Evolutionary conservation across 108 stramenopile species (phyloP), one percentile per base, ranked within the genome.

Genomic region (Aurantiochytrium sp.): DNA sequence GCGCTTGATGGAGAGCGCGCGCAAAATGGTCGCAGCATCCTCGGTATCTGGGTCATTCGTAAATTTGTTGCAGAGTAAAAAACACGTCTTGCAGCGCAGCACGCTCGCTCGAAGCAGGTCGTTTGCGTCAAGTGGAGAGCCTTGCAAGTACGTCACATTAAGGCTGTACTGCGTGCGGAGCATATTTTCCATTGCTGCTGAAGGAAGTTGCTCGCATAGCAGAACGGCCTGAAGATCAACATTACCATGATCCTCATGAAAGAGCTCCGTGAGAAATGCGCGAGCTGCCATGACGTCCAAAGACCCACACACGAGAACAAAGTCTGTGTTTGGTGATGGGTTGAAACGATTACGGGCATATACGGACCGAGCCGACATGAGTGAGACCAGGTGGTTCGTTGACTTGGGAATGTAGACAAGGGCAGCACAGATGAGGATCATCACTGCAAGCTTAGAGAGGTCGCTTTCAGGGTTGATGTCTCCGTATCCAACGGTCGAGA

Each of bases 401-500:
- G 49, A 53, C 76, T 83, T 83, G 4, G 76, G 76, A 83, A 83
- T 83, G 51, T 83, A 83, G 18, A 83, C 51, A 8, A 83, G 28
- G 19, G 76, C 76, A 12, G 76, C 51, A 4, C 76, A 83, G 28
- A 83, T 83, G 25, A 83, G 76, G 2, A 83, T 47, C n/a, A 28
- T 53, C 3, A 83, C 76, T 6, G 76, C 51, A 1, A 83, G 23
- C 76, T 53, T 47, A 18, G 76, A 83, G 23, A 83, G 45, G 49
- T 83, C 51, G 25, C 49, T 53, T 23, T 53, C 76, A 3, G 88
- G 88, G 3, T 60, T 60, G 69, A 88, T 71, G 60, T 88, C 88
- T 8, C 88, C 88, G 44, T 88, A 88, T 12, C 88, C 88, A 29
- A 88, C 88, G 0, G 69, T 72, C 18, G 60, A 60, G 44, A 88